phyloP scores from a whole-genome alignment of 1,139 yeast species.

The Pichia sp. region DNA sequence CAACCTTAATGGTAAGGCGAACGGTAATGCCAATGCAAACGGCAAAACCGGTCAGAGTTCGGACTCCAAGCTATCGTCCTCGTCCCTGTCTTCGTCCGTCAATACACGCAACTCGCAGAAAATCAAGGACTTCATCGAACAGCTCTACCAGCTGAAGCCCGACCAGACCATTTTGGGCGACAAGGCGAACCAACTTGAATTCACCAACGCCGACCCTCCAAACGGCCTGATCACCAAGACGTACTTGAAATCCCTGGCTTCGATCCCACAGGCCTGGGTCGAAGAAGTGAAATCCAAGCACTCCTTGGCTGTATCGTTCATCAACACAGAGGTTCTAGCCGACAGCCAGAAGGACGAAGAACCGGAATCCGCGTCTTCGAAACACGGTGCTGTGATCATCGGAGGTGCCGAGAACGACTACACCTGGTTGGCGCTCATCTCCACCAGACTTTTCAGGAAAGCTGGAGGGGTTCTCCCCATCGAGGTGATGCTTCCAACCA shows the following conservation, averaged over 20 bases:
- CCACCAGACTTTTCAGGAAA: slow-evolving; percentile 50
- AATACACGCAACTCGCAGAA: neutral
- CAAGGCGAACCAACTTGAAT: slow-evolving; percentile 11
- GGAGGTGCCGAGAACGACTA: slow-evolving; percentile 57
- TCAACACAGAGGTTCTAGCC: neutral
- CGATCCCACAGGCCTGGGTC: slow-evolving; percentile 10
- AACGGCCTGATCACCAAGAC: slow-evolving; percentile 1
- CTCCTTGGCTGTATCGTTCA: slow-evolving; percentile 1
- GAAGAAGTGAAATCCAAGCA: slow-evolving; percentile 11
- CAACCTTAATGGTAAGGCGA: too few relatives aligned
- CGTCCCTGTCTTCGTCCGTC: neutral
- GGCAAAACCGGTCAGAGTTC: neutral
- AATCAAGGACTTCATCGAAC: too few relatives aligned
- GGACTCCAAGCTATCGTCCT: neutral
- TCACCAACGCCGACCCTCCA: neutral
- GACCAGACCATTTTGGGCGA: slow-evolving; percentile 4
- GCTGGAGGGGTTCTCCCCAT: slow-evolving; percentile 55
- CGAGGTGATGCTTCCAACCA: slow-evolving; percentile 56
- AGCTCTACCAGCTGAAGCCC: neutral
- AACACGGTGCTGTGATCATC: slow-evolving; percentile 59
- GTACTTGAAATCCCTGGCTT: slow-evolving; percentile 5
- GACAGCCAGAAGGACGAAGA: neutral
- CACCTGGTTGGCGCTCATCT: slow-evolving; percentile 50
- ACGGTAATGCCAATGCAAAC: too few relatives aligned
- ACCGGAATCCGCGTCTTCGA: slow-evolving; percentile 26